These are phyloP conservation scores for Coemansia sp. DNA, from an alignment of 192 early-diverging fungal genomes.

Conservation along the genomic window DNA sequence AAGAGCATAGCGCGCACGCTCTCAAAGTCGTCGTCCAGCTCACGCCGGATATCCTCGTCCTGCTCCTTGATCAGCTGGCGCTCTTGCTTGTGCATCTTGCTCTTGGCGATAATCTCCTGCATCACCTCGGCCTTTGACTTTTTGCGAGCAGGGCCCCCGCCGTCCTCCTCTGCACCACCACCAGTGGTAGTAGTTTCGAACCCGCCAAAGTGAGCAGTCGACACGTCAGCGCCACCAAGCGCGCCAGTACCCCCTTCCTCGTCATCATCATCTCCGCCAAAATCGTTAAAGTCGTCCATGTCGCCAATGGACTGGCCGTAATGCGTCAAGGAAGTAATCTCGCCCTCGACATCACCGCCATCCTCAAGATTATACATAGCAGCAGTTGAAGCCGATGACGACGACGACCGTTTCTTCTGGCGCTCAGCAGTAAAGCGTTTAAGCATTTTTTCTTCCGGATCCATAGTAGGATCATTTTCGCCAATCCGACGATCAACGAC, in stretches of 20 bases:
- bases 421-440: conserved; percentile 90
- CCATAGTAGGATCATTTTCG: conserved; percentile 84
- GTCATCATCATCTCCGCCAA: conserved; percentile 61
- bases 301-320: conserved; percentile 87
- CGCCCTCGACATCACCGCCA: conserved; percentile 60
- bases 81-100: conserved; percentile 94
- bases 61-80: conserved; percentile 88
- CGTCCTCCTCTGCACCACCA: conserved; percentile 23
- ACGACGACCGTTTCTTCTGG: conserved; percentile 53
- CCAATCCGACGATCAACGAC: conserved; percentile 95
- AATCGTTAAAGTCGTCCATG: conserved; percentile 83
- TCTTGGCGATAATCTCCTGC: conserved; percentile 98
- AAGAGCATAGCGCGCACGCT: conserved; percentile 77
- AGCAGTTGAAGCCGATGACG: too few relatives aligned
- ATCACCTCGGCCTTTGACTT: conserved; percentile 96
- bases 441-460: conserved; percentile 96
- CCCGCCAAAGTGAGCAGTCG: conserved; percentile 84
- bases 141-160: conserved; percentile 45
- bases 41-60: conserved; percentile 75
- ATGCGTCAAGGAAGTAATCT: conserved; percentile 82
- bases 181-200: conserved; percentile 75
- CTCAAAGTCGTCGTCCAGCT: conserved; percentile 91
- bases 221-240: conserved; percentile 75
- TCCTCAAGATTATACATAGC: conserved; percentile 86
- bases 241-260: conserved; percentile 55